Conservation (phyloP, 257 asterid genomes). For the Ocimum tenuiflorum region DNA sequence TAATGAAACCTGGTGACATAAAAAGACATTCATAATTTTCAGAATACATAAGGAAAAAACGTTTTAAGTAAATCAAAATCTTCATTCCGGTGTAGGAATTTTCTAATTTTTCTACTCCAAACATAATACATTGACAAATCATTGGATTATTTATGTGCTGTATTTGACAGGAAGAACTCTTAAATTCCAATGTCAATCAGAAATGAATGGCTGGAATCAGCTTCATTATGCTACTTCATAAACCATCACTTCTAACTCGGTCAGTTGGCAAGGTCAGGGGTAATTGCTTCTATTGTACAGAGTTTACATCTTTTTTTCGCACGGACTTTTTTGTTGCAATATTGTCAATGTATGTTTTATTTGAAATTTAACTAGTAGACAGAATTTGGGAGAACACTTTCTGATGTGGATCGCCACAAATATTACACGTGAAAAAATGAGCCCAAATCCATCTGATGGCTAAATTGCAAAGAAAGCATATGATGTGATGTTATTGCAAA, state of each 20-base stretch:
- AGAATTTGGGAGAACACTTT: no score
- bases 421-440: no score
- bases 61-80: neutral
- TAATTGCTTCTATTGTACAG: no score
- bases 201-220: neutral
- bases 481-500: no score
- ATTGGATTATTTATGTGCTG: neutral
- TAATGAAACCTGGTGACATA: slow-evolving; percentile 52
- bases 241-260: neutral
- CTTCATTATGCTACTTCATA: neutral
- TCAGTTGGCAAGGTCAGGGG: neutral
- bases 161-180: neutral
- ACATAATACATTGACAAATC: neutral
- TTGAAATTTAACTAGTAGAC: no score
- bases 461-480: no score
- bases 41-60: neutral
- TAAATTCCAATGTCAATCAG: neutral
- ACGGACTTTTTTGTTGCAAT: no score
- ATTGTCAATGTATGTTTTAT: no score
- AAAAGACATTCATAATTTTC: neutral
- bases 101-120: neutral
- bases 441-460: no score
- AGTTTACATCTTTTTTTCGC: no score
- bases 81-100: neutral
- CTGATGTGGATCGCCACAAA: no score